A percentile compares a stretch with the other conserved stretches of the same genome.
Conservation (phyloP, 2,329 filamentous ascomycete species). For the Sphaceloma murrayae region DNA sequence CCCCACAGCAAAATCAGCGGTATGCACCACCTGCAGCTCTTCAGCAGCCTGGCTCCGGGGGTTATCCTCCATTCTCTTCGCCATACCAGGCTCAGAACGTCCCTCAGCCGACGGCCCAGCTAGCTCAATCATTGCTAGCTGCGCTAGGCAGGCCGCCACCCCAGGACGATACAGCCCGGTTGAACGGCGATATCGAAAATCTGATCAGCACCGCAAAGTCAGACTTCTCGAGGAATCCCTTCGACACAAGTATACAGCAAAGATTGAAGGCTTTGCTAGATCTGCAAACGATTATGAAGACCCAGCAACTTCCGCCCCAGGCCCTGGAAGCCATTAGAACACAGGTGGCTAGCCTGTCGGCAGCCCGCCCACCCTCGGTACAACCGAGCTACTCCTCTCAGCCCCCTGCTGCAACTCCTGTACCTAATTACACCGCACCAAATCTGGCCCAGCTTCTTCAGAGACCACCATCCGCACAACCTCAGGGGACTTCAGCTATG, state of each 20-base stretch:
- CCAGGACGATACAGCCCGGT: conserved; percentile 42
- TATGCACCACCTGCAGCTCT: conserved; percentile 29
- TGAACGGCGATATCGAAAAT: conserved; percentile 74
- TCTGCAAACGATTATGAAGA: conserved; percentile 70
- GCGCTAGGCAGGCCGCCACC: conserved; percentile 19
- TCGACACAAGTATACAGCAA: conserved; percentile 65
- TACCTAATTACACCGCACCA: conserved; percentile 15
- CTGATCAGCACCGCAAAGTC: conserved; percentile 64
- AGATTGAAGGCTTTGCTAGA: conserved; percentile 78
- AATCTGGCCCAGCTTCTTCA: conserved; percentile 20
- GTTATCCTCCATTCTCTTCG: conserved; percentile 26
- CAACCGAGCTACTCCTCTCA: conserved; percentile 23
- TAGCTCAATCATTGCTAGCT: conserved; percentile 17
- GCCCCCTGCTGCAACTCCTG: conserved; percentile 24
- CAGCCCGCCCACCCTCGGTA: conserved; percentile 35
- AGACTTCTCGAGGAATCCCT: conserved; percentile 65
- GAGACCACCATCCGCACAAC: conserved; percentile 19
- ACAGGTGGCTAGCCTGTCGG: conserved; percentile 68
- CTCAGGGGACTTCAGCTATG: conserved; percentile 21
- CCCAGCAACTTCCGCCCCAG: conserved; percentile 65
- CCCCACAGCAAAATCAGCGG: conserved; percentile 45
- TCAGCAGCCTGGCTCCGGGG: conserved; percentile 28
- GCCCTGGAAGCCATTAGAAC: conserved; percentile 77
- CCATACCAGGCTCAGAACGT: conserved; percentile 11
- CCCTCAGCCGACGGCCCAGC: conserved; percentile 18